phyloP scores from a whole-genome alignment of 805 yeast genomes.

The Saccharomycopsis fibuligera region DNA sequence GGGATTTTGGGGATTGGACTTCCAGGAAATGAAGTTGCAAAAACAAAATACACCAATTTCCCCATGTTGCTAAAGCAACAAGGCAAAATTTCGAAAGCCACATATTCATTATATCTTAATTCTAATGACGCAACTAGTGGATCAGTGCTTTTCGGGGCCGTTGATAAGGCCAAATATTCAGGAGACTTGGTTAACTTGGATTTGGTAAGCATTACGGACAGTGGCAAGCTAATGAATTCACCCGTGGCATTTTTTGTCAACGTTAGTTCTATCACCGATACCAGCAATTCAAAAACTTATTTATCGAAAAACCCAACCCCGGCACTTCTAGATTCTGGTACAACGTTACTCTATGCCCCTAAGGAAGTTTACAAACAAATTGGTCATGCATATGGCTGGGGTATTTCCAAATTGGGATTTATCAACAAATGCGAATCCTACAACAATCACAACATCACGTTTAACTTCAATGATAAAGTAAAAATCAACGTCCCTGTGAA shows the following conservation, averaged over 20 bases:
- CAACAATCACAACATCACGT: neutral
- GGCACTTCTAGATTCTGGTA: constrained; percentile 41
- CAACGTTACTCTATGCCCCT: constrained; percentile 41
- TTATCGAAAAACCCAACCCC: constrained; percentile 25
- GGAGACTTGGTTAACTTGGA: constrained; percentile 7
- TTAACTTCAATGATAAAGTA: neutral
- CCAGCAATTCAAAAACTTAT: too few relatives aligned
- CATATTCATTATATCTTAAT: constrained; percentile 17
- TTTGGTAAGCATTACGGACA: constrained; percentile 9
- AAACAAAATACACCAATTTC: constrained; percentile 8
- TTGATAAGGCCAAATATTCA: constrained; percentile 12
- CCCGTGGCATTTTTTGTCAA: constrained; percentile 21
- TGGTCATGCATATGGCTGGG: constrained; percentile 18
- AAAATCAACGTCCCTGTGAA: constrained; percentile 9
- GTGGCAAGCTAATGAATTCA: neutral
- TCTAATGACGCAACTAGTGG: constrained; percentile 8
- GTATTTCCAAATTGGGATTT: constrained; percentile 11
- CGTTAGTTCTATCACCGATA: neutral
- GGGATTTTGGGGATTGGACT: constrained; percentile 16
- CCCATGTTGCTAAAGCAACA: constrained; percentile 6
- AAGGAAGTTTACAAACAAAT: constrained; percentile 24
- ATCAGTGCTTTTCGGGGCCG: constrained; percentile 14
- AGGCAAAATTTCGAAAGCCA: constrained; percentile 4
- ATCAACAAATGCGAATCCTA: constrained; percentile 11
- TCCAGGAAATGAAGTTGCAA: constrained; percentile 10